phyloP scores from a whole-genome alignment of 192 early-diverging fungal species.

The Obelidium mucronatum region DNA sequence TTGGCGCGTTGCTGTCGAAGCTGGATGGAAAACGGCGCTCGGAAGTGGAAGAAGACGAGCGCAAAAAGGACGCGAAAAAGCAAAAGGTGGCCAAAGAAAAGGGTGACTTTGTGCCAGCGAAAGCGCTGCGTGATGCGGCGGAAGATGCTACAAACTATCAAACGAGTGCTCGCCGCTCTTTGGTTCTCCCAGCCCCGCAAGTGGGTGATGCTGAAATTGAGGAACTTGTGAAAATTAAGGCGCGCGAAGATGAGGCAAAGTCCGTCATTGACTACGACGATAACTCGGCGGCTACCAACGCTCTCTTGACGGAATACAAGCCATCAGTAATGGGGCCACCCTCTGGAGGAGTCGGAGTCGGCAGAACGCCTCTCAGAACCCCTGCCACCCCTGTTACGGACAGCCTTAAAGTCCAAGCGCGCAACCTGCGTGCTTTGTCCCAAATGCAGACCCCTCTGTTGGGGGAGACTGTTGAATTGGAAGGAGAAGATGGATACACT shows the following conservation, averaged over 20 bases:
- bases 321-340: slow-evolving; percentile 43
- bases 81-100: slow-evolving; percentile 59
- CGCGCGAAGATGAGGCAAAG: slow-evolving; percentile 77
- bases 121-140: slow-evolving; percentile 74
- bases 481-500: slow-evolving; percentile 43
- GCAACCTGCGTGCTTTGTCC: slow-evolving; percentile 80
- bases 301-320: slow-evolving; percentile 78
- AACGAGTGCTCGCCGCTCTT: slow-evolving; percentile 64
- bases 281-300: slow-evolving; percentile 62
- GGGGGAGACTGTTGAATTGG: slow-evolving; percentile 68
- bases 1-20: slow-evolving; percentile 77
- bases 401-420: slow-evolving; percentile 78
- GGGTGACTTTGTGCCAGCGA: slow-evolving; percentile 71
- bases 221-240: slow-evolving; percentile 89
- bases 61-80: slow-evolving; percentile 79
- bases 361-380: slow-evolving; percentile 64
- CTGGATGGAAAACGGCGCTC: slow-evolving; percentile 85
- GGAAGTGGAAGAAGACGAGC: slow-evolving; percentile 83
- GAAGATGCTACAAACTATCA: slow-evolving; percentile 55
- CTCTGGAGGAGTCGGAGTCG: slow-evolving; percentile 38
- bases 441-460: slow-evolving; percentile 84
- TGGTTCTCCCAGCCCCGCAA: slow-evolving; percentile 90
- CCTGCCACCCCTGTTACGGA: slow-evolving; percentile 68
- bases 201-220: slow-evolving; percentile 91
- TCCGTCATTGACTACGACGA: slow-evolving; percentile 71